Evolutionary conservation across 2,329 filamentous ascomycete species (phyloP).

Genomic region (Diaporthe sp.): DNA sequence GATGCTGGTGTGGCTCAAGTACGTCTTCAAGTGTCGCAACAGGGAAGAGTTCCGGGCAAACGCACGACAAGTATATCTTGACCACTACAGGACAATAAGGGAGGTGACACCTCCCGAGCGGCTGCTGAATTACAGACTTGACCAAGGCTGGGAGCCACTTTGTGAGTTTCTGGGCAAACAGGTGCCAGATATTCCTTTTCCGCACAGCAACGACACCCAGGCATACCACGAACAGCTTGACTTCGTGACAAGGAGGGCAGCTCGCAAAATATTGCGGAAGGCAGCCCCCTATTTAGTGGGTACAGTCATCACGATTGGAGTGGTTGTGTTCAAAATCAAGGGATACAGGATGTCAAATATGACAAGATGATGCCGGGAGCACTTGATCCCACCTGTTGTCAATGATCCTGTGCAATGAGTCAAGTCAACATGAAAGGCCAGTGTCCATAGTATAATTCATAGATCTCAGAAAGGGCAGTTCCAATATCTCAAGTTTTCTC

Average conservation of each 20-base stretch:
- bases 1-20: conserved; percentile 43
- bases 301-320: background rate
- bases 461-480: no score
- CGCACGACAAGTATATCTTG: conserved; percentile 15
- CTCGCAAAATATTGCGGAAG: background rate
- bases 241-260: conserved; percentile 4
- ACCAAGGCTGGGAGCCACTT: conserved; percentile 44
- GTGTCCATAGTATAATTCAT: no score
- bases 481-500: no score
- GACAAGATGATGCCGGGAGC: background rate
- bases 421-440: no score
- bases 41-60: conserved; percentile 45
- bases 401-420: no score
- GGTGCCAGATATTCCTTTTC: conserved; percentile 15
- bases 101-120: conserved; percentile 37
- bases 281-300: background rate
- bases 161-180: conserved; percentile 36
- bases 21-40: conserved; percentile 42
- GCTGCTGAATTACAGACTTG: conserved; percentile 42
- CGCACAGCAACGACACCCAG: conserved; percentile 14
- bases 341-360: background rate
- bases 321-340: background rate
- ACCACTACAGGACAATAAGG: conserved; percentile 41
- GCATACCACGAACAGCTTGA: conserved; percentile 21
- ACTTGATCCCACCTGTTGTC: no score